phyloP scores from a whole-genome alignment of 805 yeast genomes.

The Blastobotrys parvus region DNA sequence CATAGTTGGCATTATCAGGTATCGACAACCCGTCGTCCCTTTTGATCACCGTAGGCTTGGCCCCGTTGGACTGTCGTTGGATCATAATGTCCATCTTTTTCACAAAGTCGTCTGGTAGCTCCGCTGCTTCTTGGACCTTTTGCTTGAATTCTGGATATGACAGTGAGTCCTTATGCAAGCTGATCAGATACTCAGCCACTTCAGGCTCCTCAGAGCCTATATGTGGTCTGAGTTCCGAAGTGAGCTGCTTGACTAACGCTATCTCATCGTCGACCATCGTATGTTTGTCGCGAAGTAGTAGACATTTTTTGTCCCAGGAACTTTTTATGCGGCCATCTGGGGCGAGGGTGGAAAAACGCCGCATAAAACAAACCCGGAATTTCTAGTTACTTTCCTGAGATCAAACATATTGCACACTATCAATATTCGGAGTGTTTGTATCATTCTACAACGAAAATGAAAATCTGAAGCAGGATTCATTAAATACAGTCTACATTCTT shows the following conservation, averaged over 20 bases:
- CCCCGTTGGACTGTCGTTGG: neutral
- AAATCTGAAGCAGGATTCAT: too few relatives aligned
- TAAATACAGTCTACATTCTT: too few relatives aligned
- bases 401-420: too few relatives aligned
- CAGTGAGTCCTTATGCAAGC: slow-evolving; percentile 25
- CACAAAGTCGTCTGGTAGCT: slow-evolving; percentile 27
- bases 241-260: slow-evolving; percentile 16
- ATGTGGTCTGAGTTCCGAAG: slow-evolving; percentile 26
- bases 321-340: too few relatives aligned
- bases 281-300: too few relatives aligned
- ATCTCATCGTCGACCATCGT: too few relatives aligned
- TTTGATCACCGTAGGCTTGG: neutral
- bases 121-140: slow-evolving; percentile 39
- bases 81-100: slow-evolving; percentile 25
- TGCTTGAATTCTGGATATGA: slow-evolving; percentile 28
- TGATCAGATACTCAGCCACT: slow-evolving; percentile 40
- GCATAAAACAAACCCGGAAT: too few relatives aligned
- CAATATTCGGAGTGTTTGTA: too few relatives aligned
- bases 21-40: slow-evolving; percentile 12
- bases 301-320: too few relatives aligned
- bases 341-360: too few relatives aligned
- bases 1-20: slow-evolving; percentile 11
- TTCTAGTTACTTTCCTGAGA: too few relatives aligned
- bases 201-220: slow-evolving; percentile 36
- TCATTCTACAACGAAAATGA: too few relatives aligned